Evolutionary conservation across 768 basidiomycete genomes (phyloP).

Genomic region (Boletus rubroflammeus): DNA sequence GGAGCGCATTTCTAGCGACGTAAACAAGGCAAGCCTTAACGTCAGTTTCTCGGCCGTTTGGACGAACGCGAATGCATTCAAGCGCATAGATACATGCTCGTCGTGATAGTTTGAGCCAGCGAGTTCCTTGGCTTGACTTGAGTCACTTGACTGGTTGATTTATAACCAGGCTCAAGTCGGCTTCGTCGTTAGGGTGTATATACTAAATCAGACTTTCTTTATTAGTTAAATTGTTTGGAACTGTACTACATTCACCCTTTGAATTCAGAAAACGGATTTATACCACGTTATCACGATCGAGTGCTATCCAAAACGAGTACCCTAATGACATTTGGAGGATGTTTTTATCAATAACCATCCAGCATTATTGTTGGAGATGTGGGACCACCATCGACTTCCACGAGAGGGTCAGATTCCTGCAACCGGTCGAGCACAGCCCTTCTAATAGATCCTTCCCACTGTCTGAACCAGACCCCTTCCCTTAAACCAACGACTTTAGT

Average conservation of each 20-base stretch:
- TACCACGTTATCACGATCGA: background rate
- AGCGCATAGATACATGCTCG: slow-evolving; percentile 9
- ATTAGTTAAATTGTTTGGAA: slow-evolving; percentile 18
- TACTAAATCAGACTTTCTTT: slow-evolving; percentile 14
- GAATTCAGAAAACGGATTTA: slow-evolving; percentile 3
- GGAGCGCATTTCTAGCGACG: slow-evolving; percentile 9
- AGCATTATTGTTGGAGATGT: slow-evolving; percentile 18
- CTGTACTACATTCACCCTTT: slow-evolving; percentile 7
- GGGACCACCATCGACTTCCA: slow-evolving; percentile 26
- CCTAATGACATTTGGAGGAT: background rate
- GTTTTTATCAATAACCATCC: slow-evolving; percentile 20
- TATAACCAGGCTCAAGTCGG: background rate
- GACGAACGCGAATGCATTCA: slow-evolving; percentile 28
- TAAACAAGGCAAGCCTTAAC: slow-evolving; percentile 12
- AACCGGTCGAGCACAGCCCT: slow-evolving; percentile 50
- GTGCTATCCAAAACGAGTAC: background rate
- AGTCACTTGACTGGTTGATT: background rate
- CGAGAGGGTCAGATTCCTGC: slow-evolving; percentile 33
- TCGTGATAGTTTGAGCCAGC: background rate
- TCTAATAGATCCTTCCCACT: slow-evolving; percentile 69
- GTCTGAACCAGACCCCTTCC: slow-evolving; percentile 78
- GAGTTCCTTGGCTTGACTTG: background rate
- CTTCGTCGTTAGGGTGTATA: background rate
- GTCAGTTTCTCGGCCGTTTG: slow-evolving; percentile 28
- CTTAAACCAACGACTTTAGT: slow-evolving; percentile 51